These are phyloP conservation scores for Leccinum fallax DNA, from an alignment of 1,284 basidiomycete species.

Conservation along the genomic window DNA sequence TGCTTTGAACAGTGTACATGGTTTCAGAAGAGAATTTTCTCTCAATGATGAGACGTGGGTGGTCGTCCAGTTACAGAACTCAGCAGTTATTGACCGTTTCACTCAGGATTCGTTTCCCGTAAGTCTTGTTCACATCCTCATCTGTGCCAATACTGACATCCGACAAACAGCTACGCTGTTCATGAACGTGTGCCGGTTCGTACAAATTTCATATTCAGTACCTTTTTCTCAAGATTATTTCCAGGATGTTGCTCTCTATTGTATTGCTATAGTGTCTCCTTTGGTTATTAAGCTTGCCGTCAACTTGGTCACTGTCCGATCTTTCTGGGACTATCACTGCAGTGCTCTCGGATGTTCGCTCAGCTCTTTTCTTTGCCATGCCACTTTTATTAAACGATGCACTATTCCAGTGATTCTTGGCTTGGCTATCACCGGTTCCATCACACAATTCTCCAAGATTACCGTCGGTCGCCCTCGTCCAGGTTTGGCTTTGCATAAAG, in stretches of 20 bases:
- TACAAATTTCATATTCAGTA: conserved; percentile 12
- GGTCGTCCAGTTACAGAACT: background rate
- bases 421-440: conserved; percentile 72
- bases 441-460: conserved; percentile 87
- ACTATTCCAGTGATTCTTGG: conserved; percentile 64
- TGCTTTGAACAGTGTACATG: conserved; percentile 70
- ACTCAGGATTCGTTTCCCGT: conserved; percentile 57
- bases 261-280: conserved; percentile 73
- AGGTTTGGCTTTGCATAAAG: conserved; percentile 43
- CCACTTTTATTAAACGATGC: background rate
- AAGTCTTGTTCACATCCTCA: conserved; percentile 29
- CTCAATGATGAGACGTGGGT: conserved; percentile 75
- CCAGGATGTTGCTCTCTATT: conserved; percentile 59
- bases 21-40: conserved; percentile 86
- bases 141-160: conserved; percentile 20
- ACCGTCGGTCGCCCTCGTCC: conserved; percentile 90
- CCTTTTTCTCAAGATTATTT: background rate
- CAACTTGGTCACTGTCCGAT: conserved; percentile 71
- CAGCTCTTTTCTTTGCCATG: conserved; percentile 17
- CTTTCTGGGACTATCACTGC: conserved; percentile 89
- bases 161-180: conserved; percentile 69
- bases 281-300: conserved; percentile 67
- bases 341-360: conserved; percentile 73
- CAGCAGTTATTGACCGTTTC: background rate
- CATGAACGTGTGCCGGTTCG: conserved; percentile 84